Evolutionary conservation across 768 basidiomycete species (phyloP), one percentile per base, ranked within the genome.

Genomic region (Mrakia blollopis): DNA sequence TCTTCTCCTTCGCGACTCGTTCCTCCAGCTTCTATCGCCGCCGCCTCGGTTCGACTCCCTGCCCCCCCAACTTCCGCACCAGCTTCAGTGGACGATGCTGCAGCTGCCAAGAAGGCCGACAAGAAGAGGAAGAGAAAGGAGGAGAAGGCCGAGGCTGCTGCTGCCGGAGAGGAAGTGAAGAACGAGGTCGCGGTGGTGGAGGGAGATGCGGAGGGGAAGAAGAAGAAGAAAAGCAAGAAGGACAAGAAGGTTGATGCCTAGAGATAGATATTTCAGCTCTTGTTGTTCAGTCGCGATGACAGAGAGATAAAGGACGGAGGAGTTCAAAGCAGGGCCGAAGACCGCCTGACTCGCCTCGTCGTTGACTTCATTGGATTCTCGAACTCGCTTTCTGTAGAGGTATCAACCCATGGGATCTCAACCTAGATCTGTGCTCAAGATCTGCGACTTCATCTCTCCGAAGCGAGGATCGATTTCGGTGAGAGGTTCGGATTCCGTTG

Each of bases 81-180:
- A 47, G 8, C 47, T 21, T 9, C 74, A 5, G 25, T 18, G 11
- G 54, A 35, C 25, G 74, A 50, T 6, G 67, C 44, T 21, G 67
- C 28, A 21, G 68, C 52, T 16, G 52, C 65, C 68, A 54, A 65
- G 23, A 72, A 77, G 61, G 61, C 61, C 11, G 57, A 28, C 32
- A 72, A 77, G 62, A 77, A 77, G 71, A 35, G 65, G 50, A 72
- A 77, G 76, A 32, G 50, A 18, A 54, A 60, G 68, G 61, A 41
- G 67, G 74, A 75, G 74, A 54, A 63, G 30, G 41, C 47, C 23
- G n/a, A n/a, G n/a, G 65, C n/a, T 9, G 44, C 50, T 18, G 67
- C 67, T 41, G 67, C 9, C 4, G 35, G n/a, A 11, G 30, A 11
- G 39, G 23, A 28, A 13, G 44, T 30, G 47, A 50, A 50, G 47